Evolutionary conservation across 345 rosid genomes (phyloP), one percentile per base, ranked within the genome.

Genomic region (Diplotaxis tenuifolia): DNA sequence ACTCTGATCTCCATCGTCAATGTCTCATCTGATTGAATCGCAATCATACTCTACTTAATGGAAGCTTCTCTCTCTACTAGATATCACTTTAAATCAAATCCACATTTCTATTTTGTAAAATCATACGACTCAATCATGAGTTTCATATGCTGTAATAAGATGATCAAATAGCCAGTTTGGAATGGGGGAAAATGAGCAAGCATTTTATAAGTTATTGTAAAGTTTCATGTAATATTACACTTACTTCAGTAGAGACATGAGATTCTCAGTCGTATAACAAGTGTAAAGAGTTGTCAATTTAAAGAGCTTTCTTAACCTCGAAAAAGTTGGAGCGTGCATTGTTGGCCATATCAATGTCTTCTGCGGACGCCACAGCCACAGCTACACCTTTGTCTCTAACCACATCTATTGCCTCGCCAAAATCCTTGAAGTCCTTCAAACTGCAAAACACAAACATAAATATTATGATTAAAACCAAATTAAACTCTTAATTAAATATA

Each of bases 311-410:
- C 84, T 84, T 91, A 60, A 86, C 90, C 78, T 83, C 80, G 65
- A 93, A 93, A 75, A 77, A 89, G 79, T 69, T 68, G 1, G 84
- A n/a, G 1, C 84, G 80, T 61, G 85, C 94, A 56, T 69, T 83
- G 88, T 93, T 79, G 1, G 96, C 94, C 19, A 87, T 82, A 4
- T 86, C 91, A 27, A 91, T 81, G 56, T 91, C 96, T 11, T 87
- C 90, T 1, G 83, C 87, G 15, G 96, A 93, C 50, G 95, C 95
- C 68, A 93, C 98, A 1, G 86, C 93, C 0, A 91, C 98, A 3
- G 74, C 77, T 0, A 93, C 94, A 65, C 98, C 97, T 68, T 83
- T 82, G 58, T 84, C 84, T 69, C 80, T 88, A 45, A 89, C 82
- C 0, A 88, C 83, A 11, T 93, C 96, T 10, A 93, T 77, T 69